Base-by-base conservation (phyloP, 2,329 filamentous ascomycete species). In the Aspergillus neoniger region DNA sequence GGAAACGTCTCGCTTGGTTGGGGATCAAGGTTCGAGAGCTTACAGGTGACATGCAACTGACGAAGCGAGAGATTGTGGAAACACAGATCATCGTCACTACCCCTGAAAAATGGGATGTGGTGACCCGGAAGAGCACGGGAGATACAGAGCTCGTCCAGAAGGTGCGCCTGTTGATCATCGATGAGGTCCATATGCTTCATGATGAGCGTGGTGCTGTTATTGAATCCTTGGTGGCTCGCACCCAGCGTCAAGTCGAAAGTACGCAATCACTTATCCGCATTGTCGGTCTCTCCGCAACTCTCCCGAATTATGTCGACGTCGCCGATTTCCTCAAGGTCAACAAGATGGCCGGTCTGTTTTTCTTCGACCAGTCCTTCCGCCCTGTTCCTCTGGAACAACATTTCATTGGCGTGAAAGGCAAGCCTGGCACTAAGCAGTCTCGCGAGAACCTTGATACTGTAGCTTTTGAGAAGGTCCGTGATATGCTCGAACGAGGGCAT, bases 131-230 rank as follows among this genome's bases (percentile, higher is more conserved):
- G 77, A 96, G 94, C 59, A 98, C 93, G 1, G 95, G 96, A 15
- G 95, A 99, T 73, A 98, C 95, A 0, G 95, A 98, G 73, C 85
- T 99, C 3, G 96, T 99, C 14, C 95, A 99, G 70, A 99, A 99
- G 74, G 95, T 99, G 23, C 88, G 94, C 10, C 82, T 99, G 2
- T 84, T 99, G 62, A 98, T 99, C 70, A 98, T 99, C 64, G 95
- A 99, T 76, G 95, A 99, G 79, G 95, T 99, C 1, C 95, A 99
- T 73, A 99, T 99, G 96, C 88, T 99, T 69, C 96, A 99, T 71
- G 95, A 99, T 74, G 95, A 98, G 76, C 88, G 95, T 74, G 95
- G 95, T 71, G 92, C 96, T 12, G 96, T 99, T 0, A 84, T 99
- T 28, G 95, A 99, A 74, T 97, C 94, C 5, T 83, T 99, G 21